These are phyloP conservation scores for Saprolegnia diclina DNA, from an alignment of 352 stramenopile species.

Conservation along the genomic window DNA sequence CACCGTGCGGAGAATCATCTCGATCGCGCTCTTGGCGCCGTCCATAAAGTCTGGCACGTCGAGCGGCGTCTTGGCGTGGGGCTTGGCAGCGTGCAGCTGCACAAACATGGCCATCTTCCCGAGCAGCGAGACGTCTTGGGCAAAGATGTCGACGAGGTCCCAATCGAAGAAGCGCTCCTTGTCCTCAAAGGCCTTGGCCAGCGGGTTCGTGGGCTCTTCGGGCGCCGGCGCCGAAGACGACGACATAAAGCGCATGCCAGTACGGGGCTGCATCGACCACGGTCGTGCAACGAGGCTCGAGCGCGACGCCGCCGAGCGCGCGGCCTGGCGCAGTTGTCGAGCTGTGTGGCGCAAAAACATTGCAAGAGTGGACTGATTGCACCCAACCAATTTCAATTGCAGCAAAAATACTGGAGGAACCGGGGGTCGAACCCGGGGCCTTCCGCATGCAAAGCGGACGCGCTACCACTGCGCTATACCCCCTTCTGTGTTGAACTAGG, in stretches of 20 bases:
- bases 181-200: conserved; percentile 10
- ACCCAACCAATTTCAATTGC: neutral
- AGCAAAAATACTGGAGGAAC: neutral
- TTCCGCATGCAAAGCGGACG: conserved; percentile 1
- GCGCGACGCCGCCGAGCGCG: neutral
- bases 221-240: neutral
- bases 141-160: conserved; percentile 11
- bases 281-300: neutral
- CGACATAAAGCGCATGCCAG: neutral
- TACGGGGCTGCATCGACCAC: neutral
- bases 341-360: conserved; percentile 17
- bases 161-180: conserved; percentile 18
- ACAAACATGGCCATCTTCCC: conserved; percentile 22
- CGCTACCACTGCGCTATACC: neutral
- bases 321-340: neutral
- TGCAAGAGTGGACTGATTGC: neutral
- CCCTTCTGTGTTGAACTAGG: neutral
- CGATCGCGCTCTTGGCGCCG: conserved; percentile 18
- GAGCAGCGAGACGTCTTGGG: conserved; percentile 3
- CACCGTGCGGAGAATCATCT: conserved; percentile 22
- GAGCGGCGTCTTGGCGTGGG: neutral
- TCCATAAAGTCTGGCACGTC: conserved; percentile 21
- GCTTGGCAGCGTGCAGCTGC: conserved; percentile 10
- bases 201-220: neutral
- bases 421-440: neutral